Conservation (phyloP, 2,329 filamentous ascomycete genomes). For the Xylaria sp. region DNA sequence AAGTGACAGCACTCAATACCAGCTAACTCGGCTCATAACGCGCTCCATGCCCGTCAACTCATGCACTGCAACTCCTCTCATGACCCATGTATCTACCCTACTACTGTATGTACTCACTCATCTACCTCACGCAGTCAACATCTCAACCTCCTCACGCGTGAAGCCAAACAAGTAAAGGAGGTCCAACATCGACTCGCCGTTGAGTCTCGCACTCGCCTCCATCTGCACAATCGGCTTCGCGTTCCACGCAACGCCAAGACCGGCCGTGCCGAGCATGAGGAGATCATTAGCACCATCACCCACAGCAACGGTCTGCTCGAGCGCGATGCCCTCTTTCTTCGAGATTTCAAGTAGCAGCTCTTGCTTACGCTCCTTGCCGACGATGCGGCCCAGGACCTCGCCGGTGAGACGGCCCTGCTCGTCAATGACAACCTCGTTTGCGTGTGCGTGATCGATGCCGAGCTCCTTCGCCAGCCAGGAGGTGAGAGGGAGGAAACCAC, state of each 20-base stretch:
- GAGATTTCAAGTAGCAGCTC: constrained; percentile 68
- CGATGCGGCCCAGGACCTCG: constrained; percentile 65
- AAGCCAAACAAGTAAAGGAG: constrained; percentile 71
- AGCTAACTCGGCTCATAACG: constrained; percentile 27
- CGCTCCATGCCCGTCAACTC: background rate
- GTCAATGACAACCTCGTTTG: constrained; percentile 73
- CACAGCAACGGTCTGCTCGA: constrained; percentile 66
- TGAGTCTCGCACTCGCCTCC: constrained; percentile 67
- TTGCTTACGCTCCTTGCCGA: constrained; percentile 70
- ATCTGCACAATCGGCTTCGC: constrained; percentile 78
- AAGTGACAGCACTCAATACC: background rate
- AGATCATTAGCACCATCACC: constrained; percentile 82
- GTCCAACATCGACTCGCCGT: constrained; percentile 64
- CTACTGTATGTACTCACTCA: constrained; percentile 3
- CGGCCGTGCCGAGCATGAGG: constrained; percentile 70
- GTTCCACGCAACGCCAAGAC: constrained; percentile 76
- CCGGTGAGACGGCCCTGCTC: constrained; percentile 59
- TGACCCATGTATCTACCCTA: background rate
- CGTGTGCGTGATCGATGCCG: constrained; percentile 80
- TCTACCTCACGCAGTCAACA: constrained; percentile 36
- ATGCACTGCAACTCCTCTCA: background rate
- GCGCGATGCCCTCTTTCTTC: constrained; percentile 56
- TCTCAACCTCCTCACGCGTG: constrained; percentile 56
- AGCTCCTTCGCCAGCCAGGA: constrained; percentile 76
- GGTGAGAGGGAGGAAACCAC: constrained; percentile 86